Conservation (phyloP, 345 rosid species). For the Isatis tinctoria region DNA sequence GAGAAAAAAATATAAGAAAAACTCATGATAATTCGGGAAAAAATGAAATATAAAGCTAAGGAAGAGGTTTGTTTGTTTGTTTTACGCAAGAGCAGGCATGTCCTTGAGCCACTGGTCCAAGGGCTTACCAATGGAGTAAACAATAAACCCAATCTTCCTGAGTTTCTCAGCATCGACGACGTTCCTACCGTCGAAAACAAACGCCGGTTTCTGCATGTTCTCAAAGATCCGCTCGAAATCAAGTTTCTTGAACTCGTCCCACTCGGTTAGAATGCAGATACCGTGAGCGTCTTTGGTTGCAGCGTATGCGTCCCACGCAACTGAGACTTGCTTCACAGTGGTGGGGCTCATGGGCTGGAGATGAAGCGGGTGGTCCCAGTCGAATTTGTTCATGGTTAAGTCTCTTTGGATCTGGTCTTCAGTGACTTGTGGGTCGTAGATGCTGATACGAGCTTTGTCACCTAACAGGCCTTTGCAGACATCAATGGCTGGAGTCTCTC, state of each 20-base stretch:
- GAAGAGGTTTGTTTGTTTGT: conserved; percentile 9
- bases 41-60: conserved; percentile 5
- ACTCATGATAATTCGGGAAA: conserved; percentile 16
- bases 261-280: conserved; percentile 83
- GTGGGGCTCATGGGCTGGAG: conserved; percentile 92
- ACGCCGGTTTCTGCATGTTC: conserved; percentile 91
- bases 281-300: conserved; percentile 87
- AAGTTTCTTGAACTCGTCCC: conserved; percentile 89
- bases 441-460: conserved; percentile 82
- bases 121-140: conserved; percentile 90
- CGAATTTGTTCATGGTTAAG: conserved; percentile 84
- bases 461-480: conserved; percentile 90
- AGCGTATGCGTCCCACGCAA: conserved; percentile 72
- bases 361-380: conserved; percentile 93
- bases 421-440: conserved; percentile 84
- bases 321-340: conserved; percentile 69
- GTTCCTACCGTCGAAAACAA: conserved; percentile 84
- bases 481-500: conserved; percentile 91
- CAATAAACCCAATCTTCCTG: conserved; percentile 87
- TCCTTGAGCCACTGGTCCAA: conserved; percentile 91
- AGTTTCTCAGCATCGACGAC: conserved; percentile 52
- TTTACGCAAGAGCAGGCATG: conserved; percentile 86
- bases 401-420: conserved; percentile 92
- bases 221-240: conserved; percentile 71
- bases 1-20: conserved; percentile 24